Evolutionary conservation across 768 basidiomycete genomes (phyloP).

Genomic region (Hygrophoropsis aurantiaca): DNA sequence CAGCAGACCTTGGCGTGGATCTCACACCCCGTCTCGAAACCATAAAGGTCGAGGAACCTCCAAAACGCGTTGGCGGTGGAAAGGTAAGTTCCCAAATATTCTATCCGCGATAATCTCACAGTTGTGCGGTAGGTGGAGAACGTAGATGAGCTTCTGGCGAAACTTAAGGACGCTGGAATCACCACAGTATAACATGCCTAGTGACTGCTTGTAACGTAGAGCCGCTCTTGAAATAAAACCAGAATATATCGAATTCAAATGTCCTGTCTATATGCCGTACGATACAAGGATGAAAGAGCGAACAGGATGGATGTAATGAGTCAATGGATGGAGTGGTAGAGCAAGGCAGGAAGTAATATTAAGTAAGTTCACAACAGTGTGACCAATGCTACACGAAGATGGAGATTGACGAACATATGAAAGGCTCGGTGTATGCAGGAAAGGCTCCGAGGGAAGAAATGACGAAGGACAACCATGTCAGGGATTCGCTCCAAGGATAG

Average conservation of each 20-base stretch:
- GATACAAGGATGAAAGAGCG: neutral
- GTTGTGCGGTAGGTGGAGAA: conserved; percentile 53
- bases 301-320: neutral
- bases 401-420: neutral
- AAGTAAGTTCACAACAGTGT: neutral
- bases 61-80: conserved; percentile 84
- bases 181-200: conserved; percentile 28
- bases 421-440: neutral
- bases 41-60: conserved; percentile 86
- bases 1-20: conserved; percentile 82
- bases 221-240: no score
- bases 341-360: neutral
- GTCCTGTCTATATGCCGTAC: neutral
- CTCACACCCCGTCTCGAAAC: conserved; percentile 81
- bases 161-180: conserved; percentile 84
- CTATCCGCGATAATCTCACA: neutral
- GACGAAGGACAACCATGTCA: no score
- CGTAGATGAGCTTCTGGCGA: conserved; percentile 87
- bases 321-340: neutral
- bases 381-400: neutral
- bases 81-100: conserved; percentile 54
- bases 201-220: neutral
- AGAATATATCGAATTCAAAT: no score
- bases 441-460: no score
- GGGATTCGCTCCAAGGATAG: no score